These are phyloP conservation scores for bread wheat (Triticum aestivum) DNA, from an alignment of 176 grass and related monocot genomes.

Conservation along the genomic window DNA sequence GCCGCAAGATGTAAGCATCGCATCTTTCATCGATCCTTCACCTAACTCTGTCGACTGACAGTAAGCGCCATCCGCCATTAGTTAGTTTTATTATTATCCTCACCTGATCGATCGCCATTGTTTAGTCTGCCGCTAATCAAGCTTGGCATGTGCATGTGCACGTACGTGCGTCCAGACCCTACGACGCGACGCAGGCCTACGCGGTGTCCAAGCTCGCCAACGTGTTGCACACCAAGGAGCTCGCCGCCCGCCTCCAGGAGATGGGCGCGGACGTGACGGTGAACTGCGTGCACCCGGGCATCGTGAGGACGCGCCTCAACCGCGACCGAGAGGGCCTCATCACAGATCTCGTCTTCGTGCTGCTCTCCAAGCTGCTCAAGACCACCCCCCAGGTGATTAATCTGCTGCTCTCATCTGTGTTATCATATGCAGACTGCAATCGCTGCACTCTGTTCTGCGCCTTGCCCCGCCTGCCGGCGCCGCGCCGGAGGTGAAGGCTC, in stretches of 20 bases:
- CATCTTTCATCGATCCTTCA: not conserved
- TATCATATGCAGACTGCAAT: too few species aligned
- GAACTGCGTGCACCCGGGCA: constrained; percentile 95
- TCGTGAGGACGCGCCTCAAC: constrained; percentile 89
- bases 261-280: constrained; percentile 75
- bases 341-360: constrained; percentile 93
- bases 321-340: constrained; percentile 81
- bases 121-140: not conserved
- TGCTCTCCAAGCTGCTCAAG: constrained; percentile 91
- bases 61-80: not conserved
- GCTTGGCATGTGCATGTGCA: not conserved
- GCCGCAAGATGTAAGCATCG: constrained; percentile 62
- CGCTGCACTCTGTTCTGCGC: not conserved
- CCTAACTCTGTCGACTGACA: not conserved
- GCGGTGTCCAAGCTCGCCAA: constrained; percentile 89
- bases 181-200: constrained; percentile 90
- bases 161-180: constrained; percentile 39
- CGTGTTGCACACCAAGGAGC: constrained; percentile 76
- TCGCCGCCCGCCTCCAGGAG: constrained; percentile 63
- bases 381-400: constrained; percentile 64
- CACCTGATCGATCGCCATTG: not conserved
- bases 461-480: not conserved
- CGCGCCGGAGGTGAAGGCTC: not conserved
- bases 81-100: not conserved
- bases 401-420: not conserved